These are phyloP conservation scores for Scenedesmus sp. DNA, from an alignment of 163 green algal genomes.

Conservation along the genomic window DNA sequence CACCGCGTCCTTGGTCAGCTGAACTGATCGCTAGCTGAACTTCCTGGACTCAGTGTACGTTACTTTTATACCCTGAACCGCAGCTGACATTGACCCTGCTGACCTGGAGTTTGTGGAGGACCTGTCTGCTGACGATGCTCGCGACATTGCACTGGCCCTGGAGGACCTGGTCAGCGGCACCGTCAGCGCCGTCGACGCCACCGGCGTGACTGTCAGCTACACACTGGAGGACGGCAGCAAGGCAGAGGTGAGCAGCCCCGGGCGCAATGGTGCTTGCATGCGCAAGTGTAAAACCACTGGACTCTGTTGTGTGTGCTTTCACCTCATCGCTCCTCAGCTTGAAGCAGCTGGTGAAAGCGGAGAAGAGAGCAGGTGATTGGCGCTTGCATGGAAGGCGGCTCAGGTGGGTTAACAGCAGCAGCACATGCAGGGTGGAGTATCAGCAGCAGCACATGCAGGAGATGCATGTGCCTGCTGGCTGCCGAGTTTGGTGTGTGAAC, in stretches of 20 bases:
- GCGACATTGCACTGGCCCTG: constrained; percentile 42
- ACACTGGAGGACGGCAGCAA: constrained; percentile 67
- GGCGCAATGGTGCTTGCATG: no score
- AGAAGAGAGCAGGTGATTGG: no score
- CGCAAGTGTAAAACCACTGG: no score
- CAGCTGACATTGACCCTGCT: constrained; percentile 16
- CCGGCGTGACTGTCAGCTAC: constrained; percentile 94
- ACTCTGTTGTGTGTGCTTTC: no score
- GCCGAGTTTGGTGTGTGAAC: no score
- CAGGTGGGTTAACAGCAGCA: no score
- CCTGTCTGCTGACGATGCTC: constrained; percentile 4
- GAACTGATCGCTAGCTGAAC: no score
- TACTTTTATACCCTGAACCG: not conserved
- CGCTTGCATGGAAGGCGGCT: no score
- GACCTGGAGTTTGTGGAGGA: constrained; percentile 49
- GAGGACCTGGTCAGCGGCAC: constrained; percentile 29
- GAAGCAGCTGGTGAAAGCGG: no score
- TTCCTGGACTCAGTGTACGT: no score
- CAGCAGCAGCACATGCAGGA: not conserved
- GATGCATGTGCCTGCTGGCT: not conserved
- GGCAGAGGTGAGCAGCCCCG: constrained; percentile 28
- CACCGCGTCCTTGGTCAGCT: no score
- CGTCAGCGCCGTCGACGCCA: constrained; percentile 59
- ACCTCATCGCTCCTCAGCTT: no score
- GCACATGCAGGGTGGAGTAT: not conserved